A percentile compares a stretch with the other conserved stretches of the same genome.
Evolutionary conservation across 805 yeast genomes (phyloP).

Genomic region (Wickerhamomyces strasburgensis): DNA sequence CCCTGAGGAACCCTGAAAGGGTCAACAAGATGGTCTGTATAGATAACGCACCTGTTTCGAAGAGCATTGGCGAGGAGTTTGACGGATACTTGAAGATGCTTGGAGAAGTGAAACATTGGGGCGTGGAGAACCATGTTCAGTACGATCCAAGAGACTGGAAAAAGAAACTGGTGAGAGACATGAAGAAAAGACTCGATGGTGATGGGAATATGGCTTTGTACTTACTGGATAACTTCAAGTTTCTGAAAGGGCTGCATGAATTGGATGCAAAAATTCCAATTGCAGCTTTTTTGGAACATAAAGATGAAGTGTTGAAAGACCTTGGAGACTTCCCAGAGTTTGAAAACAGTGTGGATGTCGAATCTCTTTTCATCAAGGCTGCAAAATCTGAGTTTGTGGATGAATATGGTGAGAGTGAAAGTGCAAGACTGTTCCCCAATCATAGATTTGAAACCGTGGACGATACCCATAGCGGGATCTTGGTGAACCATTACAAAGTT

Average conservation of each 20-base stretch:
- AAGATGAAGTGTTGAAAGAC: slow-evolving; percentile 11
- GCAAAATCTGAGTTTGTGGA: slow-evolving; percentile 37
- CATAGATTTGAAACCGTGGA: not conserved
- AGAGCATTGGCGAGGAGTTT: slow-evolving; percentile 31
- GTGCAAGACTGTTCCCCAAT: slow-evolving; percentile 4
- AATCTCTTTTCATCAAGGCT: slow-evolving; percentile 41
- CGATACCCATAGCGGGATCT: slow-evolving; percentile 8
- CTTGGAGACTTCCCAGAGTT: slow-evolving; percentile 27
- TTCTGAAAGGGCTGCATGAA: slow-evolving; percentile 10
- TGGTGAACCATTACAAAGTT: slow-evolving; percentile 5
- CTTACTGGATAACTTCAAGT: slow-evolving; percentile 13
- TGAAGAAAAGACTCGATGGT: not conserved
- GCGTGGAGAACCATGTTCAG: slow-evolving; percentile 1
- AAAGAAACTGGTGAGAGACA: slow-evolving; percentile 8
- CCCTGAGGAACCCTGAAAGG: slow-evolving; percentile 32
- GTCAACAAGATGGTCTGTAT: slow-evolving; percentile 41
- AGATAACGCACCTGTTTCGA: slow-evolving; percentile 39
- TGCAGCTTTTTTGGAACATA: slow-evolving; percentile 10
- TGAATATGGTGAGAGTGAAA: slow-evolving; percentile 20
- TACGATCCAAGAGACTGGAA: slow-evolving; percentile 3
- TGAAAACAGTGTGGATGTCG: not conserved
- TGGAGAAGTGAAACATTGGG: slow-evolving; percentile 8
- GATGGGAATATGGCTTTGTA: slow-evolving; percentile 11
- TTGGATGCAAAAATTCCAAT: slow-evolving; percentile 23
- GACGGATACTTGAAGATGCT: slow-evolving; percentile 5